phyloP scores from a whole-genome alignment of 2,329 filamentous ascomycete species.

The Epichloe baconii region DNA sequence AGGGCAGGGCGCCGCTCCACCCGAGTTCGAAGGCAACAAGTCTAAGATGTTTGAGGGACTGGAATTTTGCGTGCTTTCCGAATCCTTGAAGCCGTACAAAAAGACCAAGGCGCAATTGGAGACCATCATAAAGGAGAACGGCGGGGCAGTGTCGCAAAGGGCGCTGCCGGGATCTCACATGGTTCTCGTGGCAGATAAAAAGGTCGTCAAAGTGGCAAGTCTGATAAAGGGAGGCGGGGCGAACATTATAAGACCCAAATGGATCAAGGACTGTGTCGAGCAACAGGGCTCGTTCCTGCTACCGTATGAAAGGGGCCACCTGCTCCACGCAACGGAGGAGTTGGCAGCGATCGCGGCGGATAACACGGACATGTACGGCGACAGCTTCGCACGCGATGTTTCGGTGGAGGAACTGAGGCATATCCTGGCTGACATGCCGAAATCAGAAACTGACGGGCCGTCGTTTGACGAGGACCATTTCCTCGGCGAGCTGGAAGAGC shows the following conservation, averaged over 20 bases:
- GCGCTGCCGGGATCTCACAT: constrained; percentile 48
- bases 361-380: constrained; percentile 64
- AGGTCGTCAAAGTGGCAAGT: constrained; percentile 68
- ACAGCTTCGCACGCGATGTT: constrained; percentile 69
- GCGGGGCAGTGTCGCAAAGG: constrained; percentile 66
- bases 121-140: constrained; percentile 67
- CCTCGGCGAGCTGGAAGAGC: constrained; percentile 40
- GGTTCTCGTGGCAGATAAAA: constrained; percentile 69
- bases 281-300: constrained; percentile 47
- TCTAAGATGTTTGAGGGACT: constrained; percentile 61
- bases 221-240: constrained; percentile 58
- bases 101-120: constrained; percentile 71
- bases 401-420: constrained; percentile 46
- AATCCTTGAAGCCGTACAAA: constrained; percentile 55
- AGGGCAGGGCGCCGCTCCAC: constrained; percentile 31
- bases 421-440: constrained; percentile 37
- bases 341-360: constrained; percentile 39
- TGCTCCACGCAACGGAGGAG: constrained; percentile 54
- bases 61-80: constrained; percentile 74
- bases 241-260: constrained; percentile 65
- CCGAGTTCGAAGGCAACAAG: constrained; percentile 39
- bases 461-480: constrained; percentile 36
- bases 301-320: constrained; percentile 46
- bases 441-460: constrained; percentile 25
- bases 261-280: constrained; percentile 72